Evolutionary conservation across 176 grass and related monocot genomes (phyloP), one percentile per base, ranked within the genome.

Genomic region (Zizania latifolia): DNA sequence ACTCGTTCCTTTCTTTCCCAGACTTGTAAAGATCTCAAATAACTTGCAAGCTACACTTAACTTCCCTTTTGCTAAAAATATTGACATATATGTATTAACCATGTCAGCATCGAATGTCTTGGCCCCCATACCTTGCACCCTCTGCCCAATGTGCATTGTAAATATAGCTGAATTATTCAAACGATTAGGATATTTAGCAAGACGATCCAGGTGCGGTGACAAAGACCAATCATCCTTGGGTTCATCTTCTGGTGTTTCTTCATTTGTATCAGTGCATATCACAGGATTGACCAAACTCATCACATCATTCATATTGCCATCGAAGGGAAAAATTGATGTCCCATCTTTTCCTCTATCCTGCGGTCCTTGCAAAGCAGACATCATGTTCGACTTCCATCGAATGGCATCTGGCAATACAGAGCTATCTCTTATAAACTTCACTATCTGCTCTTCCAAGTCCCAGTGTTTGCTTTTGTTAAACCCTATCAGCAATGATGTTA

Each of bases 41-140:
- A 97, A 83, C 58, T 97, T 97, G 88, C 94, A 97, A 50, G 94
- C 90, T 57, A 97, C 75, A 72, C 86, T 97, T 79, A 97, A 60
- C 54, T 93, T 93, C 16, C 94, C 90, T 65, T 97, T 91, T 8
- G 88, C 78, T 64, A 97, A 81, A 83, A 97, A 97, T n/a, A 93
- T 97, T 69, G 90, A 87, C 62, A 97, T 48, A 66, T 97, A 97
- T 55, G 94, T 97, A 74, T 97, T 97, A 50, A 97, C 62, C 94
- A 97, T 97, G 29, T 91, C 90, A 66, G 88, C 50, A 72, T 97
- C 94, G 0, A 97, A 97, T 78, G 86, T 91, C 62, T 81, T 87
- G 67, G 66, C 69, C 28, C 71, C 86, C 45, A 85, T 85, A 39
- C 81, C 86, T 75, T 83, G 65, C 78, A 97, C 90, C 69, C 94